Conservation (phyloP, 2,329 filamentous ascomycete species). For the Cryphonectria nitschkei region DNA sequence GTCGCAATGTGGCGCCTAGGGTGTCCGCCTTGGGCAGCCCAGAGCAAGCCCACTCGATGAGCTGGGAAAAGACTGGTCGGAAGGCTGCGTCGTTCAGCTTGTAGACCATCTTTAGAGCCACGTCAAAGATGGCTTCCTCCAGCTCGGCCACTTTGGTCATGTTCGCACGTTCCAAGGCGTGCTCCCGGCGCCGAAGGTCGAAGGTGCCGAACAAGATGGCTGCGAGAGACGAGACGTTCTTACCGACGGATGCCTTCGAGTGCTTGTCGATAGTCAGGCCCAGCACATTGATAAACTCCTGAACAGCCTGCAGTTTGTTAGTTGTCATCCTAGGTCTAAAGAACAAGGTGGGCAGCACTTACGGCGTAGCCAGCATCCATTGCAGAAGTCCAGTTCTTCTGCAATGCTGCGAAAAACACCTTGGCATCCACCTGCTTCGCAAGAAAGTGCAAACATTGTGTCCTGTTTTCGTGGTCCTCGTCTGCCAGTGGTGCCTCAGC, state of each 20-base stretch:
- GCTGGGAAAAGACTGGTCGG: constrained; percentile 82
- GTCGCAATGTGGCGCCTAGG: constrained; percentile 61
- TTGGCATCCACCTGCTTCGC: constrained; percentile 79
- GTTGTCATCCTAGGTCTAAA: constrained; percentile 22
- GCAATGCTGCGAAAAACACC: constrained; percentile 73
- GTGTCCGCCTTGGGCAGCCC: constrained; percentile 65
- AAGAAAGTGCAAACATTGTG: constrained; percentile 72
- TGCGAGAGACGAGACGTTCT: constrained; percentile 72
- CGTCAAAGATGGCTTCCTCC: constrained; percentile 69
- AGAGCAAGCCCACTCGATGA: constrained; percentile 79
- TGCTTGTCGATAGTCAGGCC: constrained; percentile 75
- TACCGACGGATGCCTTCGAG: constrained; percentile 76
- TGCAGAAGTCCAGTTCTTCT: constrained; percentile 73
- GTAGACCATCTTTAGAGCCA: constrained; percentile 87
- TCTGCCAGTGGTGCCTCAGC: constrained; percentile 64
- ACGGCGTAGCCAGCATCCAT: constrained; percentile 64
- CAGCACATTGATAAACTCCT: constrained; percentile 72
- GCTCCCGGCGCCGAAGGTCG: constrained; percentile 66
- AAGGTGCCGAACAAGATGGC: constrained; percentile 62
- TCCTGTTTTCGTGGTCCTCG: constrained; percentile 66
- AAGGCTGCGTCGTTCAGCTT: constrained; percentile 96
- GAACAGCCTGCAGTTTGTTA: constrained; percentile 57
- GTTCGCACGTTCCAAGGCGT: constrained; percentile 47
- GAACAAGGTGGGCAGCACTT: constrained; percentile 40
- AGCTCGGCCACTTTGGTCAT: constrained; percentile 52